Percentiles rank a stretch among this genome's conserved stretches.
Evolutionary conservation across 768 basidiomycete genomes (phyloP).

Genomic region (Mycena vitilis): DNA sequence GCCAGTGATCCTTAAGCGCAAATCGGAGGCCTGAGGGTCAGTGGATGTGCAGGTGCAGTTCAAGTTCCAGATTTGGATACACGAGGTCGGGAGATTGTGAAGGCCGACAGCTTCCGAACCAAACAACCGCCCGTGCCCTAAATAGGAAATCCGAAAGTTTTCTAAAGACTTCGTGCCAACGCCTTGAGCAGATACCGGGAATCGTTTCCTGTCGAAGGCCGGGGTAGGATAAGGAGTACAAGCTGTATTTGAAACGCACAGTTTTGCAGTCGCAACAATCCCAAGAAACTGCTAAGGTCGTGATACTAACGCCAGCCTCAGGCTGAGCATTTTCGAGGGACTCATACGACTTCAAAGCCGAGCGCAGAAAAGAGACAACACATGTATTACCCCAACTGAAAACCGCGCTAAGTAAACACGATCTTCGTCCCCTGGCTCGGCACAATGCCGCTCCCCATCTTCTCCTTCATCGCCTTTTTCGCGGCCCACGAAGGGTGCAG

Average conservation of each 20-base stretch:
- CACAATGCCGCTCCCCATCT: slow-evolving; percentile 63
- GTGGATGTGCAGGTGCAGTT: slow-evolving; percentile 86
- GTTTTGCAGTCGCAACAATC: too few species aligned
- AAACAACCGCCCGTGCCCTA: slow-evolving; percentile 19
- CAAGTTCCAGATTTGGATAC: slow-evolving; percentile 83
- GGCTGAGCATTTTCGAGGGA: too few species aligned
- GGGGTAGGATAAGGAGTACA: too few species aligned
- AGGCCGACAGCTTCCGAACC: background rate
- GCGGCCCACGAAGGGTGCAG: slow-evolving; percentile 98
- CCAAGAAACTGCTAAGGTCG: too few species aligned
- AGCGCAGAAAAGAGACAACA: too few species aligned
- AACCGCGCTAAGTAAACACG: slow-evolving; percentile 51
- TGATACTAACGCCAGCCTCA: too few species aligned
- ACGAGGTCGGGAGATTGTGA: slow-evolving; percentile 66
- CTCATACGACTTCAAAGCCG: too few species aligned
- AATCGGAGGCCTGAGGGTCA: slow-evolving; percentile 92
- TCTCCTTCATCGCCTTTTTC: slow-evolving; percentile 83
- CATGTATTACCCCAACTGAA: too few species aligned
- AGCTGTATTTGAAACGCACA: too few species aligned
- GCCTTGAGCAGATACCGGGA: too few species aligned
- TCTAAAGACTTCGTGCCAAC: too few species aligned
- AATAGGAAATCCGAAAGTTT: background rate
- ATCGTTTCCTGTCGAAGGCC: too few species aligned
- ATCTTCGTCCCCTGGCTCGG: slow-evolving; percentile 90
- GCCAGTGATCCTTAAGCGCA: slow-evolving; percentile 91